A percentile compares a stretch with the other conserved stretches of the same genome.
Evolutionary conservation across 2,329 filamentous ascomycete species (phyloP).

Genomic region (Polychaeton citri): DNA sequence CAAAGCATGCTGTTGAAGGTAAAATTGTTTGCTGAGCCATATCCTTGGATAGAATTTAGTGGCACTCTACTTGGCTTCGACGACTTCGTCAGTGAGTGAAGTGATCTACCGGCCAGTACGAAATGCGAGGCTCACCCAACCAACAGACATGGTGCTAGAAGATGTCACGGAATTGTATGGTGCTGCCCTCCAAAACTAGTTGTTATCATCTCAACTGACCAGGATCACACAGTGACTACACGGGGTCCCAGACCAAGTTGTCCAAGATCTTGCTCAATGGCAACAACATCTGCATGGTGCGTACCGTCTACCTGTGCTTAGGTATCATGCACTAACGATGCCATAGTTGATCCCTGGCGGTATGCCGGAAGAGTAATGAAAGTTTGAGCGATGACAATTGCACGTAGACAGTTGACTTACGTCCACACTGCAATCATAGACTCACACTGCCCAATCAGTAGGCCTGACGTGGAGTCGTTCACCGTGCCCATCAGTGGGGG

Average conservation of each 20-base stretch:
- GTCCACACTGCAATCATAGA: too few relatives aligned
- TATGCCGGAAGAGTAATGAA: slow-evolving; percentile 11
- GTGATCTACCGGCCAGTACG: too few relatives aligned
- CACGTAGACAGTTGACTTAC: too few relatives aligned
- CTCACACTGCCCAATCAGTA: too few relatives aligned
- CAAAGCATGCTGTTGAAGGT: too few relatives aligned
- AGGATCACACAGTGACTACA: slow-evolving; percentile 58
- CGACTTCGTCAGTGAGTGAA: slow-evolving; percentile 99
- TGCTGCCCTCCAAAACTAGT: neutral
- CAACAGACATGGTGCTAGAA: slow-evolving; percentile 87
- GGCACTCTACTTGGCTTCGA: slow-evolving; percentile 92
- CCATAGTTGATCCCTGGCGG: slow-evolving; percentile 12
- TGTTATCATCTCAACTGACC: slow-evolving; percentile 1
- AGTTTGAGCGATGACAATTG: too few relatives aligned
- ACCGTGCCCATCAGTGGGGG: too few relatives aligned
- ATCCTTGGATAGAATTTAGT: slow-evolving; percentile 62
- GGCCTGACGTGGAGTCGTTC: too few relatives aligned
- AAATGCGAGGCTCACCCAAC: too few relatives aligned
- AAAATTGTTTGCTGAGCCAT: too few relatives aligned
- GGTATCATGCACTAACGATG: neutral
- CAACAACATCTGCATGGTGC: slow-evolving; percentile 99
- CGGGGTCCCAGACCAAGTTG: slow-evolving; percentile 74
- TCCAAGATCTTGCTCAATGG: slow-evolving; percentile 92
- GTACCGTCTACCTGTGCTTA: slow-evolving; percentile 9
- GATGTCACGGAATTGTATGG: slow-evolving; percentile 88